These are phyloP conservation scores for Orychophragmus violaceus DNA, from an alignment of 345 rosid species.

Conservation along the genomic window DNA sequence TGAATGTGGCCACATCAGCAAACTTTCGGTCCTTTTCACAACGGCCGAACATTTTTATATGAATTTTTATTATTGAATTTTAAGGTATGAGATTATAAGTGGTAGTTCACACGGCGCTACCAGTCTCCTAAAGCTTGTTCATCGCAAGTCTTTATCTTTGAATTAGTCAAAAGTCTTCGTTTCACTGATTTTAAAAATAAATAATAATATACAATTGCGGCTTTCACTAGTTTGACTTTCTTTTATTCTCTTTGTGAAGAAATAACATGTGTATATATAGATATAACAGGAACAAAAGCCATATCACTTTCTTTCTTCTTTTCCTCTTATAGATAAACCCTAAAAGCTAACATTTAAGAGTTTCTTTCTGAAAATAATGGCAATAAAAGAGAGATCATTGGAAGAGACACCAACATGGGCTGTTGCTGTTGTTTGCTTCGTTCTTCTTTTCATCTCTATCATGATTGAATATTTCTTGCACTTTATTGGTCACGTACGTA, in stretches of 20 bases:
- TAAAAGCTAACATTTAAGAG: not conserved
- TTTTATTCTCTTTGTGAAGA: not conserved
- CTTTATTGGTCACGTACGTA: constrained; percentile 45
- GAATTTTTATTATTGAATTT: not conserved
- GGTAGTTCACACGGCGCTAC: constrained; percentile 20
- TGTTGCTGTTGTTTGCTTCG: constrained; percentile 75
- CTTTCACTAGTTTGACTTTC: constrained; percentile 27
- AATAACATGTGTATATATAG: constrained; percentile 3
- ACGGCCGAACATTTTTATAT: not conserved
- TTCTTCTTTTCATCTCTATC: constrained; percentile 60
- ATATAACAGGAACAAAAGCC: constrained; percentile 9
- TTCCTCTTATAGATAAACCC: constrained; percentile 11
- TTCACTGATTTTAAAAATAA: not conserved
- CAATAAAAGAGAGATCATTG: constrained; percentile 39
- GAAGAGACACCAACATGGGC: constrained; percentile 91
- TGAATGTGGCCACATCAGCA: not conserved
- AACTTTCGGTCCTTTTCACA: constrained; percentile 3
- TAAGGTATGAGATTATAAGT: not conserved
- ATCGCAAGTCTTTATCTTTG: constrained; percentile 20
- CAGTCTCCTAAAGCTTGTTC: not conserved
- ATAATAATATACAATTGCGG: constrained; percentile 1
- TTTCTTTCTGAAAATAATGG: constrained; percentile 13
- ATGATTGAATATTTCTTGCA: constrained; percentile 64
- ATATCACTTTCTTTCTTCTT: constrained; percentile 13
- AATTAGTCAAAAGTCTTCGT: constrained; percentile 28